A percentile compares a stretch with the other conserved stretches of the same genome.
Evolutionary conservation across 148 eudicot species (phyloP).

Genomic region (Persicaria maculosa): DNA sequence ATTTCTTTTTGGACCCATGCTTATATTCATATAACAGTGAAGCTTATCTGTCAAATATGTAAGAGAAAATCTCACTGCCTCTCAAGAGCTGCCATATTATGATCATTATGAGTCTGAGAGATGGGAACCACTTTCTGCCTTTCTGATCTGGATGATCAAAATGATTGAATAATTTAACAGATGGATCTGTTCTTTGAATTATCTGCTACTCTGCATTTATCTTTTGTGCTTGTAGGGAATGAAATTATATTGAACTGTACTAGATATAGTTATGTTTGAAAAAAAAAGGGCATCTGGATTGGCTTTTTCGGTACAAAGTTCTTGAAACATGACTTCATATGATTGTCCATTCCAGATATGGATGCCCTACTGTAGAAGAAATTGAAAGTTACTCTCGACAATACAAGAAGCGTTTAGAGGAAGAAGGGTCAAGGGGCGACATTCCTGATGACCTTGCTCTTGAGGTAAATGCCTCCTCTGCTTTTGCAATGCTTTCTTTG

Average conservation of each 20-base stretch:
- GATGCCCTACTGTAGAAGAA: constrained; percentile 70
- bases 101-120: background rate
- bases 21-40: background rate
- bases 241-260: background rate
- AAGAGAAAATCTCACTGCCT: background rate
- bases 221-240: background rate
- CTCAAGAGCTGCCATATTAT: background rate
- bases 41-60: background rate
- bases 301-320: background rate
- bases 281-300: background rate
- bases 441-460: constrained; percentile 80
- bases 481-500: background rate
- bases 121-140: background rate
- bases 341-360: constrained; percentile 41
- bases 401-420: constrained; percentile 64
- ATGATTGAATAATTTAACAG: background rate
- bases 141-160: background rate
- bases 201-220: background rate
- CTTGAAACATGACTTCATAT: background rate
- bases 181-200: background rate
- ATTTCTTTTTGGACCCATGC: background rate
- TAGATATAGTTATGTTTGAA: background rate
- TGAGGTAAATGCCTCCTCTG: constrained; percentile 38
- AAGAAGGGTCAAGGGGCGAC: constrained; percentile 64
- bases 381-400: constrained; percentile 55